Base-by-base conservation (phyloP, 2,329 filamentous ascomycete genomes). In the Colletotrichum liaoningense region DNA sequence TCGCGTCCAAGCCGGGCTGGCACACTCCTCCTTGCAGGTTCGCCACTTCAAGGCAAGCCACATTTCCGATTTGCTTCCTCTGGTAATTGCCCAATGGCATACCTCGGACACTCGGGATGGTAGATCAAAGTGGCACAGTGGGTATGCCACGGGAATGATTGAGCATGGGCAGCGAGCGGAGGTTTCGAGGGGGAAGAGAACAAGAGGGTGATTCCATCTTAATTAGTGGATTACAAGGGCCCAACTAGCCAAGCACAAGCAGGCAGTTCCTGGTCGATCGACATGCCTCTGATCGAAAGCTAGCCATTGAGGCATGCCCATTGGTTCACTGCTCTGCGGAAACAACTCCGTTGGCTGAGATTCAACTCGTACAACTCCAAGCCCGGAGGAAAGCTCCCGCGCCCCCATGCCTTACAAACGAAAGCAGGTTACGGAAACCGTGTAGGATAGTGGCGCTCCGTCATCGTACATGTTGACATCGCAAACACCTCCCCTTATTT, bases 331-430 rank as follows among this genome's bases (percentile, higher is more conserved):
- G 8, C 4, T 5, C 9, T 4, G 7, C 33, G 60, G 60, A 70
- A 7, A 1, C 0, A 0, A 3, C 14, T 52, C 70, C 55, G 70
- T 5, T 2, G 3, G 1, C 24, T 24, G 2, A 24, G 42, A 26
- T 3, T 62, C 70, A 65, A 57, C 38, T 1, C 4, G 5, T 9
- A 28, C 35, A 11, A 35, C 14, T 12, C 16, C 3, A 0, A 1
- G 5, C 1, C 67, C 71, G 71, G 71, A 73, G 60, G 6, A 49
- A 2, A 42, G 2, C 71, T 73, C 71, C 71, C 60, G 59, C 1
- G 35, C 24, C 59, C 54, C 59, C 54, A 42, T 46, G n/a, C 67
- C 57, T 62, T 46, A 49, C 49, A 16, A 46, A 73, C 35, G 70
- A 73, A 73, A 73, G 56, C 70, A 70, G 70, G 42, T 28, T 46